Base-by-base conservation (phyloP, 1,284 basidiomycete genomes). In the Phaffia rhodozyma region DNA sequence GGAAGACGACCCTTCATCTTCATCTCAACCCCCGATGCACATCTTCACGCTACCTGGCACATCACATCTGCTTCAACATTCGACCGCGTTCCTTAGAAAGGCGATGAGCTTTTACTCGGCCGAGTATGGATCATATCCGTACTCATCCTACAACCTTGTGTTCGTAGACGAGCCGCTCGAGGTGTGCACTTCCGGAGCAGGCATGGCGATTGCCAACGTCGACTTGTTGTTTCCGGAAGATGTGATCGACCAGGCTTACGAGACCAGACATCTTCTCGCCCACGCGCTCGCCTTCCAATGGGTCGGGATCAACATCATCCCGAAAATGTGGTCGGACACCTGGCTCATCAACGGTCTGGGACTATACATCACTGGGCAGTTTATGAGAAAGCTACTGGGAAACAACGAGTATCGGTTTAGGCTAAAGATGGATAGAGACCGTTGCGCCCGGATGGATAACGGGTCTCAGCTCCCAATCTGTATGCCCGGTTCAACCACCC, bases 331-430 rank as follows among this genome's bases (percentile, higher is more conserved):
- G 82, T 88, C 91, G 11, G 96, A 98, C 75, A 84, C 86, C 7
- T 99, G 96, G 96, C 83, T 99, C 21, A 86, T 94, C 67, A 90
- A 94, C 69, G 96, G 94, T 1, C 79, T 99, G 30, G 86, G 90
- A 16, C 80, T 92, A 43, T 94, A 97, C 74, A 87, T 98, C 71
- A 87, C 89, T 29, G 86, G 87, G 18, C 81, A 94, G 55, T 97
- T 91, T 77, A 78, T 96, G 69, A 84, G 87, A 63, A 87, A 87
- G 71, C 78, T 94, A 6, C 80, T 97, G 67, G 96, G 96, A 27
- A 96, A 89, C 76, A 99, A 98, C 79, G 96, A 99, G 73, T 98
- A 97, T 72, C 84, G 94, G 2, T 98, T 92, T 75, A 81, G 91
- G 60, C 76, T 98, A 71, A 94, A 94, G 78, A 93, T 92, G 75